Base-by-base conservation (phyloP, 495 filamentous ascomycete genomes). In the Penicillium waksmanii region DNA sequence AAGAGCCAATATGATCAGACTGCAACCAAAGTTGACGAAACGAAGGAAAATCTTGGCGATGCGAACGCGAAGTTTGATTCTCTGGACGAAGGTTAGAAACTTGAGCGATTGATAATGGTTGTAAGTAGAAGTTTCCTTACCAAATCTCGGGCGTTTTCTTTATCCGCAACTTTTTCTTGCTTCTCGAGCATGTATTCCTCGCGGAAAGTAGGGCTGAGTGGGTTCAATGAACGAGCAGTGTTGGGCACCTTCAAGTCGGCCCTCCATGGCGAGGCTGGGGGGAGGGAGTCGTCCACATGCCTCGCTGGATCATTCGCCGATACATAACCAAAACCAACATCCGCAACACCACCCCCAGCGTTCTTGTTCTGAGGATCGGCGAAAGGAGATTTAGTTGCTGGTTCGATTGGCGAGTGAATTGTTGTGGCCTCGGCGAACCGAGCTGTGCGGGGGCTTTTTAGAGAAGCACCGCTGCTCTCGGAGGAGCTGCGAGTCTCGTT, bases 11-110 rank as follows among this genome's bases (percentile, higher is more conserved):
- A 99, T 90, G 67, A 99, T 97, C 51, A 96, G 82, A 79, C 89
- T 92, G 81, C 95, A 99, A 75, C 89, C 91, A 75, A 98, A 97
- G 82, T 93, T 98, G 73, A 97, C 88, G 53, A 91, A 87, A 61
- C 95, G 89, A 33, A 99, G 87, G 62, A 96, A 84, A 60, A 97
- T 87, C 80, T 99, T 99, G 58, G 93, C 96, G 67, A 97, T 83
- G 13, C 95, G 88, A 35, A 99, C 92, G 50, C 93, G 87, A 17
- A 89, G 83, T 81, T 99, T 99, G 71, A 96, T 83, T 85, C 89
- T 91, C 94, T 98, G 27, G n/a, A 23, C 27, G 8, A 49, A 8
- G 12, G 25, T 65, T 13, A 70, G 65, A 50, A 57, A 17, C 15
- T 23, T 57, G 52, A 7, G 34, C 44, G 15, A 18, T 17, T 52